Evolutionary conservation across 352 stramenopile species (phyloP).

Genomic region (Globisporangium mamillatum): DNA sequence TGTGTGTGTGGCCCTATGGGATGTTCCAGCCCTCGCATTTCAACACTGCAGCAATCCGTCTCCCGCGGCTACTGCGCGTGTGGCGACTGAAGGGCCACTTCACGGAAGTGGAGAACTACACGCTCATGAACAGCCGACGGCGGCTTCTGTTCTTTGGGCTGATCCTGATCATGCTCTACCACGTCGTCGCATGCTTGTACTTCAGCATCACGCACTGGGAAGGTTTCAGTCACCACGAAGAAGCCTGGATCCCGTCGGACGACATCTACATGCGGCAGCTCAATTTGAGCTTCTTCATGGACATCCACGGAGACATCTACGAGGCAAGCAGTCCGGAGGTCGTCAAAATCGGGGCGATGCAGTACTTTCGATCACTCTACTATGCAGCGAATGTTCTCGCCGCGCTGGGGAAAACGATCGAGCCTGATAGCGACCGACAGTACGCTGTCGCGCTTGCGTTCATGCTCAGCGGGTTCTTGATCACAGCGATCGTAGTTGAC

Average conservation of each 20-base stretch:
- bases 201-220: conserved; percentile 49
- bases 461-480: conserved; percentile 68
- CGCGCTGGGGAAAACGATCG: conserved; percentile 38
- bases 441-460: conserved; percentile 48
- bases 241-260: conserved; percentile 46
- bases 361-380: conserved; percentile 61
- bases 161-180: conserved; percentile 46
- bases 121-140: conserved; percentile 35
- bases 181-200: conserved; percentile 49
- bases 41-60: conserved; percentile 17
- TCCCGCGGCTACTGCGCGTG: conserved; percentile 32
- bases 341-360: conserved; percentile 31
- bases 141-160: conserved; percentile 38
- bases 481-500: conserved; percentile 67
- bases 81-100: conserved; percentile 42
- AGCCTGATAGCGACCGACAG: conserved; percentile 47
- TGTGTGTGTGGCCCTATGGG: conserved; percentile 37
- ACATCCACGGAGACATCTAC: conserved; percentile 24
- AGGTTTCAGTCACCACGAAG: conserved; percentile 37
- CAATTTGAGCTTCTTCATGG: conserved; percentile 32
- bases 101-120: conserved; percentile 34
- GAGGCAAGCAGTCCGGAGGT: conserved; percentile 22
- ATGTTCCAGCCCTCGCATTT: conserved; percentile 26
- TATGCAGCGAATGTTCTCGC: conserved; percentile 55
- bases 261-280: conserved; percentile 37